Conservation (phyloP, 768 basidiomycete species). For the Lentinula boryana region DNA sequence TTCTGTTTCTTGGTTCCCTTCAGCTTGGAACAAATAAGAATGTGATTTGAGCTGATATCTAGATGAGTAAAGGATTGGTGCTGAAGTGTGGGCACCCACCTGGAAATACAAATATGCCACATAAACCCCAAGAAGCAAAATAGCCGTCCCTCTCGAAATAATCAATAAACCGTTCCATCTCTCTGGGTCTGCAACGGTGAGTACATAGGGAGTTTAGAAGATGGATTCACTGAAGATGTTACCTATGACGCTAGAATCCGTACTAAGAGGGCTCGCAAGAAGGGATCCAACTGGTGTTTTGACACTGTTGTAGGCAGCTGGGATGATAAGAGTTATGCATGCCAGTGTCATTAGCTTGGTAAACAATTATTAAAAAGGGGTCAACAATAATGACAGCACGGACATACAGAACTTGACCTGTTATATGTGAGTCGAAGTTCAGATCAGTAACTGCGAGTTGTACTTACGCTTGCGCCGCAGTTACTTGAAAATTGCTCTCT, state of each 20-base stretch:
- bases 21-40: slow-evolving; percentile 51
- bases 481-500: slow-evolving; percentile 73
- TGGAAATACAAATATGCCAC: slow-evolving; percentile 72
- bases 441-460: neutral
- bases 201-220: slow-evolving; percentile 1
- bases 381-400: neutral
- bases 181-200: slow-evolving; percentile 16
- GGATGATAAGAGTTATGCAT: slow-evolving; percentile 85
- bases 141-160: slow-evolving; percentile 77
- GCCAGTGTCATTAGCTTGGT: slow-evolving; percentile 76
- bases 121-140: slow-evolving; percentile 72
- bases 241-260: neutral
- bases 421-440: slow-evolving; percentile 2
- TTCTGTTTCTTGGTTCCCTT: slow-evolving; percentile 29
- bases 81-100: slow-evolving; percentile 27
- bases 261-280: neutral
- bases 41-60: slow-evolving; percentile 64
- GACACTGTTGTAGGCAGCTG: slow-evolving; percentile 75
- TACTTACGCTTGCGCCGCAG: slow-evolving; percentile 82
- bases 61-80: neutral
- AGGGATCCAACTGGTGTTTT: slow-evolving; percentile 6
- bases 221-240: neutral
- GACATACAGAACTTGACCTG: slow-evolving; percentile 44
- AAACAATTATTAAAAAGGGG: slow-evolving; percentile 4
- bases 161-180: slow-evolving; percentile 49